phyloP scores from a whole-genome alignment of 129 eudicot species.

The Heracleum sosnowskyi region DNA sequence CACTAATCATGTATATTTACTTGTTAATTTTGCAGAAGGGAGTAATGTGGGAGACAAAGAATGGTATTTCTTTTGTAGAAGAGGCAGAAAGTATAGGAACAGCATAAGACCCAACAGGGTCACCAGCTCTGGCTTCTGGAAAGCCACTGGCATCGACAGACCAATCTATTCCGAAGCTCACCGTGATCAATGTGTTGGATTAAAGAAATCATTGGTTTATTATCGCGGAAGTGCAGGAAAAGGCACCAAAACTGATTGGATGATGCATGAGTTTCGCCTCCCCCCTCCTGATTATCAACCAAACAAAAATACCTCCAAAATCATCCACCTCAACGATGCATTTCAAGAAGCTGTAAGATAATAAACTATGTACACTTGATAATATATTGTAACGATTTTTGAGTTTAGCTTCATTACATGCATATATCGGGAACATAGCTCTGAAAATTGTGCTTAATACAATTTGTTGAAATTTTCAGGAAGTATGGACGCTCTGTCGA shows the following conservation, averaged over 20 bases:
- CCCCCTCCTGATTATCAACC: conserved; percentile 34
- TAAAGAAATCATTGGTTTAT: conserved; percentile 71
- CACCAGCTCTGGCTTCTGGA: conserved; percentile 95
- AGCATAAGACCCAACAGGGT: conserved; percentile 93
- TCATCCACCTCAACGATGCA: conserved; percentile 2
- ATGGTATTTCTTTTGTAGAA: conserved; percentile 91
- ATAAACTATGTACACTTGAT: background rate
- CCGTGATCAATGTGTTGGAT: conserved; percentile 45
- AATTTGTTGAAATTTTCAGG: conserved; percentile 37
- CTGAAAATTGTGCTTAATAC: background rate
- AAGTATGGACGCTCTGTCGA: conserved; percentile 88
- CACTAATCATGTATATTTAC: background rate
- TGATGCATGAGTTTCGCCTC: conserved; percentile 88
- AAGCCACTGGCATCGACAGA: conserved; percentile 84
- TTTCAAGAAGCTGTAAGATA: conserved; percentile 77
- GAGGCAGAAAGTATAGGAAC: conserved; percentile 93
- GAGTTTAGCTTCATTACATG: background rate
- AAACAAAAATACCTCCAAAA: conserved; percentile 20
- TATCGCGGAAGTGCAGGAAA: conserved; percentile 79
- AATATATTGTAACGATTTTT: background rate
- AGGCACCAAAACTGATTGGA: conserved; percentile 88
- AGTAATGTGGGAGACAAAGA: conserved; percentile 64
- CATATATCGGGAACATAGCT: background rate
- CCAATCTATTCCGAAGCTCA: conserved; percentile 50
- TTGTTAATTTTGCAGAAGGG: conserved; percentile 34